These are phyloP conservation scores for Tulasnella sp. DNA, from an alignment of 768 basidiomycete species.

Conservation along the genomic window DNA sequence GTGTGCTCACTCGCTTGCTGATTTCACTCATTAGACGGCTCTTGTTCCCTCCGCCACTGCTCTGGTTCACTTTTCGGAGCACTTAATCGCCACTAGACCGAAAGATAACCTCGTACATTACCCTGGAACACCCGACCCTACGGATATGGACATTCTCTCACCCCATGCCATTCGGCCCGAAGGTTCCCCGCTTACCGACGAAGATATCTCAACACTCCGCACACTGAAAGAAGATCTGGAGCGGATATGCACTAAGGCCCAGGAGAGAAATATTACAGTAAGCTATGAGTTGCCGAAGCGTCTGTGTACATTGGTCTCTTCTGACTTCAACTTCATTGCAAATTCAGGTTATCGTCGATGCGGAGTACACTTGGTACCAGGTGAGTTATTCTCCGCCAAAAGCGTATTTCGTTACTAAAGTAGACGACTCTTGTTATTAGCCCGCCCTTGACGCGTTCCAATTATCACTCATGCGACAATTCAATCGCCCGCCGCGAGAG, in stretches of 20 bases:
- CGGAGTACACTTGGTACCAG: conserved; percentile 55
- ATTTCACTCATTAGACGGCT: conserved; percentile 40
- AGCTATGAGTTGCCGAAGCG: background rate
- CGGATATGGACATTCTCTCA: conserved; percentile 37
- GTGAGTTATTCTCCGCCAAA: conserved; percentile 18
- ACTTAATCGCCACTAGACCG: conserved; percentile 29
- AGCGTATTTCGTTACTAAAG: background rate
- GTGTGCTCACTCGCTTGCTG: background rate
- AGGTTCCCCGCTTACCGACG: conserved; percentile 29
- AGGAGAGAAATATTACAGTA: conserved; percentile 22
- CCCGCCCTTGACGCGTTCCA: conserved; percentile 79
- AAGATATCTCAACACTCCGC: conserved; percentile 50
- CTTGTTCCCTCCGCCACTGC: conserved; percentile 51
- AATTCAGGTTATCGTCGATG: conserved; percentile 55
- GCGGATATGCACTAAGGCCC: conserved; percentile 52
- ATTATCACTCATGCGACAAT: conserved; percentile 60
- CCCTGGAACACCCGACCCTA: conserved; percentile 52
- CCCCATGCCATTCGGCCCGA: background rate
- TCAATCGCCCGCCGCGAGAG: conserved; percentile 34
- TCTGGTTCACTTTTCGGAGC: conserved; percentile 49
- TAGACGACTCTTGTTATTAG: conserved; percentile 22
- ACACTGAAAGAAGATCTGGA: conserved; percentile 51
- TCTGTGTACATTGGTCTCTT: background rate
- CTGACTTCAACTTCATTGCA: background rate
- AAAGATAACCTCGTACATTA: conserved; percentile 37